These are phyloP conservation scores for Trametes coccinea DNA, from an alignment of 768 basidiomycete genomes.

Conservation along the genomic window DNA sequence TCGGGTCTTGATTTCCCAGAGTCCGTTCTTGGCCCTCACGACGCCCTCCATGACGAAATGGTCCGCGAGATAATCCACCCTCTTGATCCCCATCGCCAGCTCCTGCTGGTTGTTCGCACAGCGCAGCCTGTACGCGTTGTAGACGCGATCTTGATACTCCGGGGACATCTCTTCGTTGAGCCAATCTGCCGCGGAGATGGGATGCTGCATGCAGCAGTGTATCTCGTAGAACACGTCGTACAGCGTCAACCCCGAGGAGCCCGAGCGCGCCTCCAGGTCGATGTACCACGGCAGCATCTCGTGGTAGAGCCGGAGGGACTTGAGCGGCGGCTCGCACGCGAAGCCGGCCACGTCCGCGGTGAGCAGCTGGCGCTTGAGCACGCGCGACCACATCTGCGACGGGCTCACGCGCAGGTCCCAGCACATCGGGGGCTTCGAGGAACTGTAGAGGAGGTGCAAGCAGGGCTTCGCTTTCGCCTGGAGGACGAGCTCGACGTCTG, in stretches of 20 bases:
- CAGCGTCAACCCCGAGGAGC: slow-evolving; percentile 56
- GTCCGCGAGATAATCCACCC: slow-evolving; percentile 62
- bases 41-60: slow-evolving; percentile 56
- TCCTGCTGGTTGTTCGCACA: slow-evolving; percentile 37
- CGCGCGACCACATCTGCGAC: slow-evolving; percentile 44
- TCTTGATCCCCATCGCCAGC: slow-evolving; percentile 47
- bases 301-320: slow-evolving; percentile 57
- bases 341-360: slow-evolving; percentile 54
- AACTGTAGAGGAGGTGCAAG: slow-evolving; percentile 30
- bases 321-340: slow-evolving; percentile 51
- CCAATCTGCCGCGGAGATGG: slow-evolving; percentile 53
- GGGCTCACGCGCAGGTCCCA: slow-evolving; percentile 53
- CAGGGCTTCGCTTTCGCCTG: slow-evolving; percentile 25
- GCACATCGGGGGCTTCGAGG: slow-evolving; percentile 39
- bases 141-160: slow-evolving; percentile 41
- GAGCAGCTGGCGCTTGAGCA: slow-evolving; percentile 44
- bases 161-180: slow-evolving; percentile 57
- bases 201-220: slow-evolving; percentile 42
- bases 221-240: slow-evolving; percentile 54
- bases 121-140: slow-evolving; percentile 45
- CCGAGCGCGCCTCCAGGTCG: slow-evolving; percentile 45
- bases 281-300: slow-evolving; percentile 66
- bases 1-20: slow-evolving; percentile 66
- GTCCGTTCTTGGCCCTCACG: slow-evolving; percentile 51
- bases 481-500: too few relatives aligned